Conservation (phyloP, 202 grass and related monocot genomes). For the Cymbopogon flexuosus region DNA sequence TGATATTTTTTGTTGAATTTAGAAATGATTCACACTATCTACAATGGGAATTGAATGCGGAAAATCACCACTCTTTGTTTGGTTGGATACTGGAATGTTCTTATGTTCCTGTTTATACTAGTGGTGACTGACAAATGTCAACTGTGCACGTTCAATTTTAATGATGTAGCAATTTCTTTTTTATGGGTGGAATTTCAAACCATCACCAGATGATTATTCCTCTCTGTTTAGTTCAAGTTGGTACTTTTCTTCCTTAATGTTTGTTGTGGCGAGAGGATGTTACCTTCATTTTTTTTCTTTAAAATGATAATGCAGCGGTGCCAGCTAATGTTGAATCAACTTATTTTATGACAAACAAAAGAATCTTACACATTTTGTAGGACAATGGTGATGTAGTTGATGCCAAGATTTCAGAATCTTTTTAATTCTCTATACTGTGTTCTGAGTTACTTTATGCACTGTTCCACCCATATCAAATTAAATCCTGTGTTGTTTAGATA, state of each 20-base stretch:
- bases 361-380: neutral
- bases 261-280: neutral
- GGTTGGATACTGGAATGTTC: neutral
- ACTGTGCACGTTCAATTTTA: neutral
- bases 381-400: neutral
- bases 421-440: neutral
- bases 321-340: neutral
- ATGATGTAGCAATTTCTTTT: neutral
- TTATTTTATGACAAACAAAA: neutral
- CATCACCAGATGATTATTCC: neutral
- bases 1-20: neutral
- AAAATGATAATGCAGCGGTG: constrained; percentile 1
- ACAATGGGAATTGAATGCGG: neutral
- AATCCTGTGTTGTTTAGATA: neutral
- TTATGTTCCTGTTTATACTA: neutral
- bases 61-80: neutral
- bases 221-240: neutral
- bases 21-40: neutral
- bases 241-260: neutral
- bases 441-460: neutral
- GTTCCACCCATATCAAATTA: neutral
- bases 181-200: neutral
- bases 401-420: constrained; percentile 15
- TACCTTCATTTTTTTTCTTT: neutral
- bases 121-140: neutral